Conservation (phyloP, 345 rosid species). For the Syzygium aqueum region DNA sequence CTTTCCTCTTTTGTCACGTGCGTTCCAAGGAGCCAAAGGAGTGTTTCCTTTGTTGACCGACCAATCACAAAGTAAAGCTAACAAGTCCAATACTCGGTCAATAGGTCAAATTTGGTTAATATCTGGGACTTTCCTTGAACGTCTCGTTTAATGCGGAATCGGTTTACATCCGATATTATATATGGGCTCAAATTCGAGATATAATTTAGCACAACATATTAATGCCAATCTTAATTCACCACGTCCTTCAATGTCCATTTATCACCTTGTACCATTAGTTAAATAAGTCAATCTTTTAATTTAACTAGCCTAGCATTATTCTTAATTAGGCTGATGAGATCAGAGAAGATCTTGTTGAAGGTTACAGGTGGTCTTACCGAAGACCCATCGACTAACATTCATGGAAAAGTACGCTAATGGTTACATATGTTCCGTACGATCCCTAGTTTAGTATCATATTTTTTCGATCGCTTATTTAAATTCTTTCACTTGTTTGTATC, state of each 20-base stretch:
- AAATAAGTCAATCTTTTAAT: not conserved
- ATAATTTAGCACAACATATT: not conserved
- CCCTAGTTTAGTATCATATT: not conserved
- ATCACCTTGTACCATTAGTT: not conserved
- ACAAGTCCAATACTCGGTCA: too few relatives aligned
- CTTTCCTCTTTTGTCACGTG: too few relatives aligned
- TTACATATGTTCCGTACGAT: not conserved
- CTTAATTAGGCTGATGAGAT: not conserved
- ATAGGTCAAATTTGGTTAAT: too few relatives aligned
- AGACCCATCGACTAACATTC: not conserved
- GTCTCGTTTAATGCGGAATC: too few relatives aligned
- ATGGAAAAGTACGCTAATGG: not conserved
- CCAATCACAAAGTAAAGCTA: too few relatives aligned
- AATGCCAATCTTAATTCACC: not conserved
- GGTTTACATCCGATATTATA: too few relatives aligned
- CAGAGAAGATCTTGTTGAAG: not conserved
- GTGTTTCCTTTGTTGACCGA: too few relatives aligned
- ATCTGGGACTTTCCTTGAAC: too few relatives aligned
- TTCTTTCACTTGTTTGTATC: not conserved
- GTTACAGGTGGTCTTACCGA: not conserved
- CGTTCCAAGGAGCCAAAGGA: too few relatives aligned
- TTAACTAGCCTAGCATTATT: not conserved
- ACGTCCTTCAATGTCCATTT: not conserved
- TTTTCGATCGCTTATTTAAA: not conserved
- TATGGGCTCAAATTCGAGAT: too few relatives aligned